A percentile compares a stretch with the other conserved stretches of the same genome.
These are phyloP conservation scores for Scedosporium boydii DNA, from an alignment of 2,329 filamentous ascomycete genomes.

Conservation along the genomic window DNA sequence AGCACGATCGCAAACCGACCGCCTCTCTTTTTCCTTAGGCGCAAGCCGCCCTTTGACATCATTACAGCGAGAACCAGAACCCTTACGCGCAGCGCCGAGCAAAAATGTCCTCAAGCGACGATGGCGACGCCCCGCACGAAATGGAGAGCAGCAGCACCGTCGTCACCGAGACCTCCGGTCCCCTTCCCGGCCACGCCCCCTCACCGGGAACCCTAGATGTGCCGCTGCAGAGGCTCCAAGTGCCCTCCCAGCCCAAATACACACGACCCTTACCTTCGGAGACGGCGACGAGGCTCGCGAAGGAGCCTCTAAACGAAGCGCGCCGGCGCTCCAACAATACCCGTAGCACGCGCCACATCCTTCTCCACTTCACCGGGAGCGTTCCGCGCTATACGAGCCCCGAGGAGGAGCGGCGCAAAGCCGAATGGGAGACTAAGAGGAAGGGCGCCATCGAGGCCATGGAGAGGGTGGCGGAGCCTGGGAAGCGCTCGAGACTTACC, in stretches of 20 bases:
- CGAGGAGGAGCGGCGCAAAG: background rate
- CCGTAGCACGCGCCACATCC: conserved; percentile 6
- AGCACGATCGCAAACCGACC: background rate
- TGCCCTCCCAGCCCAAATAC: background rate
- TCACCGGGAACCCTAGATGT: background rate
- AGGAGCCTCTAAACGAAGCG: background rate
- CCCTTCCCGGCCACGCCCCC: background rate
- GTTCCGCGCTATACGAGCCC: background rate
- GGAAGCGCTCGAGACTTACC: background rate
- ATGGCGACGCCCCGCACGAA: background rate
- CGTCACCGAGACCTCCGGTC: background rate
- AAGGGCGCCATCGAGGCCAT: background rate
- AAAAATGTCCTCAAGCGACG: background rate
- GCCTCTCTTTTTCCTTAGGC: background rate
- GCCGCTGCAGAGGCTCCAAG: background rate
- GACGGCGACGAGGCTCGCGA: background rate
- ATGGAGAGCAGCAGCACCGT: background rate
- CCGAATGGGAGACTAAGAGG: background rate
- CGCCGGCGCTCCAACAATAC: conserved; percentile 5
- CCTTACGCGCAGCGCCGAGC: background rate
- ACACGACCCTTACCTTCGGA: conserved; percentile 3
- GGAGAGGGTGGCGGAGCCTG: conserved; percentile 1
- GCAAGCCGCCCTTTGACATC: too few species aligned
- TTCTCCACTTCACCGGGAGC: conserved; percentile 4
- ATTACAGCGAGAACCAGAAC: too few species aligned